phyloP scores from a whole-genome alignment of 2,329 filamentous ascomycete genomes.

The Tolypocladium album region DNA sequence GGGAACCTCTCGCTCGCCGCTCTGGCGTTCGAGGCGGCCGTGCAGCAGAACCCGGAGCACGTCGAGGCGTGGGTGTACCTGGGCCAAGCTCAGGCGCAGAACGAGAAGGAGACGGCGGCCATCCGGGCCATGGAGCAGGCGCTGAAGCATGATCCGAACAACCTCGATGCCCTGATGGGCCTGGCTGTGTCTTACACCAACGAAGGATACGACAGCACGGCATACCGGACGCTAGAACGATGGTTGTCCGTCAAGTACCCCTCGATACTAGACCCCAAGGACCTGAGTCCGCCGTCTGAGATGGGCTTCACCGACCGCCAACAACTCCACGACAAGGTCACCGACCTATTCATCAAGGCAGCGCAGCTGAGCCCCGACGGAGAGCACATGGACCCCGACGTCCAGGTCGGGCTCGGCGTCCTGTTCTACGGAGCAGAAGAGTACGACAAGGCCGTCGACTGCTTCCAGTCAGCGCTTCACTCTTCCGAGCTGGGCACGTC shows the following conservation, averaged over 20 bases:
- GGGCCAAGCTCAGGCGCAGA: constrained; percentile 88
- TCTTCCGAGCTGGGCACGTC: constrained; percentile 73
- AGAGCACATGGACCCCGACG: constrained; percentile 95
- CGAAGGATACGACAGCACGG: constrained; percentile 94
- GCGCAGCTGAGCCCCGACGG: constrained; percentile 87
- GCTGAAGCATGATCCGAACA: constrained; percentile 75
- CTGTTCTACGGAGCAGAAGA: constrained; percentile 97
- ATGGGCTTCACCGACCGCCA: constrained; percentile 92
- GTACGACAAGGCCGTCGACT: constrained; percentile 97
- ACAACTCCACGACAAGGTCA: constrained; percentile 81
- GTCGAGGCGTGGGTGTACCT: constrained; percentile 90
- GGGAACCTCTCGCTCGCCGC: constrained; percentile 91
- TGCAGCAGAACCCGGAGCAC: constrained; percentile 79
- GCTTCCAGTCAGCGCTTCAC: constrained; percentile 85
- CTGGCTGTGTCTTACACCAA: constrained; percentile 96
- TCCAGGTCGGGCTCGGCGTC: constrained; percentile 92
- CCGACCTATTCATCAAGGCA: constrained; percentile 80
- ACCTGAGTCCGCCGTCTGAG: constrained; percentile 66
- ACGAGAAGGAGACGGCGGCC: constrained; percentile 94
- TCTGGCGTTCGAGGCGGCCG: constrained; percentile 89
- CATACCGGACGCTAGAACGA: constrained; percentile 89
- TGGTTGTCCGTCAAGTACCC: constrained; percentile 97
- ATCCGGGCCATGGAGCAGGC: constrained; percentile 90
- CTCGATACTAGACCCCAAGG: constrained; percentile 59
- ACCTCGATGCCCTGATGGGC: constrained; percentile 85